Conservation (phyloP, 2,329 filamentous ascomycete species). For the Scytalidium sp. region DNA sequence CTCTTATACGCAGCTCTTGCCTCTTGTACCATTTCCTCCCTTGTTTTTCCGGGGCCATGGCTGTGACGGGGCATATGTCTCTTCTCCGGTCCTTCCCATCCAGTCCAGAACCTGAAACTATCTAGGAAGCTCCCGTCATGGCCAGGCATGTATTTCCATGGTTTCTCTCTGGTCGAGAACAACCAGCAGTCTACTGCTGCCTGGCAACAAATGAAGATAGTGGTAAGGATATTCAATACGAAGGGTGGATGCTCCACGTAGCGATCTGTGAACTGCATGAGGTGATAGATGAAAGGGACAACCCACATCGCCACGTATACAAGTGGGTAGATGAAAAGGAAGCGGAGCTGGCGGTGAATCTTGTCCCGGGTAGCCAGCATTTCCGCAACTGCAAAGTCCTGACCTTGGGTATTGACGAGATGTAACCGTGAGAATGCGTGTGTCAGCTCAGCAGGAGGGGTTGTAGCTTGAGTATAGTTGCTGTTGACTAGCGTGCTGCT, state of each 20-base stretch:
- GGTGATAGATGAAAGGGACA: constrained; percentile 65
- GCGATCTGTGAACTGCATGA: constrained; percentile 53
- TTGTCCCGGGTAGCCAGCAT: constrained; percentile 44
- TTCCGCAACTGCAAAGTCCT: constrained; percentile 27
- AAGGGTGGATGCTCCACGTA: constrained; percentile 52
- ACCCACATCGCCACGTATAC: constrained; percentile 73
- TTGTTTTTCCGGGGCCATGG: constrained; percentile 40
- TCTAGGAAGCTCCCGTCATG: constrained; percentile 34
- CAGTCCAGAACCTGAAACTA: constrained; percentile 30
- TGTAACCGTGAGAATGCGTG: constrained; percentile 18
- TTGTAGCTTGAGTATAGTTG: constrained; percentile 7
- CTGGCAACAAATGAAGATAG: constrained; percentile 60
- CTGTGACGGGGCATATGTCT: constrained; percentile 29
- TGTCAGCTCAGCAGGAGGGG: constrained; percentile 2
- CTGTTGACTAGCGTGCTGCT: neutral
- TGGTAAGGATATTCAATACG: constrained; percentile 50
- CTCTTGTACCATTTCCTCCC: constrained; percentile 52
- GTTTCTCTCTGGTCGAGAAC: constrained; percentile 68
- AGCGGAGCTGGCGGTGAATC: constrained; percentile 65
- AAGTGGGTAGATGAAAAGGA: constrained; percentile 73
- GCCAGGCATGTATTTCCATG: constrained; percentile 58
- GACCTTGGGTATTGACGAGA: constrained; percentile 21
- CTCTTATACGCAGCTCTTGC: constrained; percentile 44
- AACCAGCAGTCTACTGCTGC: constrained; percentile 66
- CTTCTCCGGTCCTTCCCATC: constrained; percentile 14